Evolutionary conservation across 2,329 filamentous ascomycete species (phyloP), one percentile per base, ranked within the genome.

Genomic region (Aspergillus eucalypticola): DNA sequence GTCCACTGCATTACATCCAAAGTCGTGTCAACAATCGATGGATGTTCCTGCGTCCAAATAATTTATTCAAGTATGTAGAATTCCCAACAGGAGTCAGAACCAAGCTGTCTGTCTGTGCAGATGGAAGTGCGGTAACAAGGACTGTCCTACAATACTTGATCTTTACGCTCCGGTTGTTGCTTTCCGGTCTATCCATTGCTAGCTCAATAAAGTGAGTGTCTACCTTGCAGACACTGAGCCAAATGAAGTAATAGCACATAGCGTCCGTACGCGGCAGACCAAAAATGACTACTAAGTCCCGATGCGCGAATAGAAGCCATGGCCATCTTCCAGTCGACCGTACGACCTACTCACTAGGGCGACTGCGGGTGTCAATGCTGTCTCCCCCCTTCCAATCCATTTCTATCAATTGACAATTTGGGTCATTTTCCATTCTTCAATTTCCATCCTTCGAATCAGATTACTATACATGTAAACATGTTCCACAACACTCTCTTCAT

Each of bases 281-380:
- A 50, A 50, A 50, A 27, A 29, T 32, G 13, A 29, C 25, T 32
- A 49, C 19, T 29, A 27, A 29, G 25, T 29, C 19, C 25, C 46
- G 23, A 50, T 29, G 46, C 25, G 46, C 46, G n/a, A 50, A 50
- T 50, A 32, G 46, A 29, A 50, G 46, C 46, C 46, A 50, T 50
- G 25, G 25, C 46, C 46, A 50, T 17, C 25, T 27, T n/a, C 46
- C 46, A 27, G 3, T 50, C 25, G 13, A 27, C 46, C 23, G 25
- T 17, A 29, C 46, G 23, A 50, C 25, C 46, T 35, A 35, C 32
- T 35, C 32, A 35, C 32, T 35, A 29, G n/a, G 46, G 46, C 17
- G 32, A 13, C 32, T 27, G 46, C 17, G 41, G 41, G 46, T 50
- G 46, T 29, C 46, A 29, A 27, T 27, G 46, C 46, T 50, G 23